Evolutionary conservation across 2,329 filamentous ascomycete genomes (phyloP).

Genomic region (Bipolaris oryzae): DNA sequence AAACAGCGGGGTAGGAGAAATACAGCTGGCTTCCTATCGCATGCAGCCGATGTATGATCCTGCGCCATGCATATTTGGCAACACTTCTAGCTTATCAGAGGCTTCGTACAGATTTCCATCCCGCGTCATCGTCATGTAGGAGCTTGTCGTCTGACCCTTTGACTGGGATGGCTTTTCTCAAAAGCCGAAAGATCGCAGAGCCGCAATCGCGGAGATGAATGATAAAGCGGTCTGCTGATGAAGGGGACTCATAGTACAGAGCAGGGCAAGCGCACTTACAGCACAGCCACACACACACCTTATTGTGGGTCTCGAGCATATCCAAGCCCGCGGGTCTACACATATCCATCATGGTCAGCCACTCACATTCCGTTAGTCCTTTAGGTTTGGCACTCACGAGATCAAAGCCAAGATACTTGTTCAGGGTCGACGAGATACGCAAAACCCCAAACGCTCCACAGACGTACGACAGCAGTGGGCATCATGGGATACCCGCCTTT

Average conservation of each 20-base stretch:
- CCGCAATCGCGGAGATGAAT: slow-evolving; percentile 29
- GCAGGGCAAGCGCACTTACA: slow-evolving; percentile 14
- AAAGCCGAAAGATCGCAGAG: slow-evolving; percentile 34
- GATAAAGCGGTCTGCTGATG: slow-evolving; percentile 36
- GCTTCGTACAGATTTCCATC: slow-evolving; percentile 23
- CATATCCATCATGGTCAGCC: neutral
- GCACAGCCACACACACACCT: slow-evolving; percentile 13
- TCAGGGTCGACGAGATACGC: slow-evolving; percentile 36
- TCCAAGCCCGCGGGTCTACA: neutral
- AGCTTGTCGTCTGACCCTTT: slow-evolving; percentile 35
- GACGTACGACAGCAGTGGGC: neutral
- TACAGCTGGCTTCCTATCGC: slow-evolving; percentile 25
- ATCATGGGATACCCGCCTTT: slow-evolving; percentile 27
- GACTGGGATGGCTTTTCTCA: slow-evolving; percentile 16
- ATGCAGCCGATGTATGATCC: slow-evolving; percentile 36
- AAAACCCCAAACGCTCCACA: slow-evolving; percentile 11
- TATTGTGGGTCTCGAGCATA: neutral
- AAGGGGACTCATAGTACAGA: slow-evolving; percentile 13
- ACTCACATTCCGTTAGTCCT: neutral
- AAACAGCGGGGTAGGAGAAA: slow-evolving; percentile 38
- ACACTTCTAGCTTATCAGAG: slow-evolving; percentile 40
- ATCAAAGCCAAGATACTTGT: slow-evolving; percentile 29
- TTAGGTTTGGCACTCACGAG: neutral
- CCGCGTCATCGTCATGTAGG: slow-evolving; percentile 23
- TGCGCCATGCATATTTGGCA: slow-evolving; percentile 28